Evolutionary conservation across 441 rosid species (phyloP), one percentile per base, ranked within the genome.

Genomic region (Erysimum cheiri): DNA sequence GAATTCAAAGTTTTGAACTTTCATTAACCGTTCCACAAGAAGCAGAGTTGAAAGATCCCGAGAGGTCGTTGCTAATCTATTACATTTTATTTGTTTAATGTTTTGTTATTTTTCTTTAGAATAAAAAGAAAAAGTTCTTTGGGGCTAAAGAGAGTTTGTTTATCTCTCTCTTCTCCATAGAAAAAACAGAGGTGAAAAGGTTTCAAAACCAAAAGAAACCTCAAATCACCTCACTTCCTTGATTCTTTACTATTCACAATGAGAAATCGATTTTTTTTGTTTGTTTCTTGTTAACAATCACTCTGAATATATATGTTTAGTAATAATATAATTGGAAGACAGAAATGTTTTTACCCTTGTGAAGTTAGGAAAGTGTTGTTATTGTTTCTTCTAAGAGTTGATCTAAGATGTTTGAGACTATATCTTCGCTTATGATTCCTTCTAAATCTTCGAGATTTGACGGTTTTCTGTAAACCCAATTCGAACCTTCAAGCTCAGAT

Each of bases 311-410:
- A 48, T 52, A 44, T 60, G 43, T 73, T 49, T 49, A 26, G 60
- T 66, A 14, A 14, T 66, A 5, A 33, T 50, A 35, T 67, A 60
- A 12, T 26, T 52, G 11, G 43, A 67, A 50, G 26, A 60, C n/a
- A 49, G 13, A 60, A 43, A 41, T 17, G 48, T 68, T 7, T 74
- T 53, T 74, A 74, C 78, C 55, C 24, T 47, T 61, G 37, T 68
- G 40, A 39, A 31, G 59, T 69, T 32, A 49, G 56, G 75, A 64
- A 56, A 70, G 71, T 70, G 75, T 76, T 64, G 58, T 71, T 52
- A 87, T 44, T 8, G 85, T 69, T 60, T 90, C 96, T 59, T 75
- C 82, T 73, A 90, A 72, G 78, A 85, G 75, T 60, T 80, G 70
- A 70, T 85, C 78, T 58, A 90, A 70, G 60, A 85, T 80, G 40